phyloP scores from a whole-genome alignment of 345 rosid species.

The Linum lewisii region DNA sequence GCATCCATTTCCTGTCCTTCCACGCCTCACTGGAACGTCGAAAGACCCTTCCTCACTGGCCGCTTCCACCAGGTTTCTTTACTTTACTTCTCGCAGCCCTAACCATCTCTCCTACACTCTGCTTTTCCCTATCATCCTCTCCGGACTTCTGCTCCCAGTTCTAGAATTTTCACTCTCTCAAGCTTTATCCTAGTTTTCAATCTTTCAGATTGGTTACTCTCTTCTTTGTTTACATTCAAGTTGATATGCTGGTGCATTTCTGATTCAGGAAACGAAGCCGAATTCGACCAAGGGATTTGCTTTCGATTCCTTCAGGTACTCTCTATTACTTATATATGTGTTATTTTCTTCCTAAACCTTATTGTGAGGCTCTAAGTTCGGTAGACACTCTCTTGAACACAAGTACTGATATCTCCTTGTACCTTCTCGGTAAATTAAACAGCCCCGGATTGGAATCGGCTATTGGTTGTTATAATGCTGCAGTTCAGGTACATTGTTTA shows the following conservation, averaged over 20 bases:
- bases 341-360: neutral
- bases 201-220: neutral
- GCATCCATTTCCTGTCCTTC: constrained; percentile 33
- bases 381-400: neutral
- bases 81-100: neutral
- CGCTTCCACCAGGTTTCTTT: constrained; percentile 61
- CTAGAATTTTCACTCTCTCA: neutral
- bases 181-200: too few relatives aligned
- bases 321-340: neutral
- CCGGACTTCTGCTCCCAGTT: neutral
- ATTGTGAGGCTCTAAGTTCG: neutral
- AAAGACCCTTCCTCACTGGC: constrained; percentile 86
- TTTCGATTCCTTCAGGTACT: constrained; percentile 39
- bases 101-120: neutral
- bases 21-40: constrained; percentile 91
- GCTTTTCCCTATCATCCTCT: neutral
- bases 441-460: constrained; percentile 47
- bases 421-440: constrained; percentile 14
- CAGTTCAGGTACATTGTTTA: constrained; percentile 49
- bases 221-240: too few relatives aligned
- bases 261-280: constrained; percentile 45
- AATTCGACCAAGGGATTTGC: constrained; percentile 40
- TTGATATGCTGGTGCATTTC: neutral
- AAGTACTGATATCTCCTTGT: neutral
- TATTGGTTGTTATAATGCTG: constrained; percentile 65